Evolutionary conservation across 1,139 yeast genomes (phyloP).

Genomic region (Wickerhamomyces sp.): DNA sequence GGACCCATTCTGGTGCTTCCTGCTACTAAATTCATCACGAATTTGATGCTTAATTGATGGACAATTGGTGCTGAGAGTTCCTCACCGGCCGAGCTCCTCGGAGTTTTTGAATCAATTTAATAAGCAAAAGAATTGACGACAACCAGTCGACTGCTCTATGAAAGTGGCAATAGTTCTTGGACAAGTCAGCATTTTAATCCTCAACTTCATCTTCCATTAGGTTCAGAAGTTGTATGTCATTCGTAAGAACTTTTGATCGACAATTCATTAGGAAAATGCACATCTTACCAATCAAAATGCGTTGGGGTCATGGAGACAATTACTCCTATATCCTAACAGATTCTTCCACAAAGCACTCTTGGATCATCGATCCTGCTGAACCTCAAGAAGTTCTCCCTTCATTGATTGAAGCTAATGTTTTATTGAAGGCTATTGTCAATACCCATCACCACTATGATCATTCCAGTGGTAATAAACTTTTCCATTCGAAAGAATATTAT

Average conservation of each 20-base stretch:
- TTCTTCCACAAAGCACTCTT: constrained; percentile 57
- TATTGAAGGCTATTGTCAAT: constrained; percentile 73
- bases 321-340: constrained; percentile 79
- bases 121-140: too few species aligned
- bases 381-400: constrained; percentile 51
- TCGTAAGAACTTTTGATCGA: neutral
- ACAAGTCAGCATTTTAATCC: too few species aligned
- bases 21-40: too few species aligned
- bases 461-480: constrained; percentile 73
- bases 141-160: too few species aligned
- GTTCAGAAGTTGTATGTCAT: neutral
- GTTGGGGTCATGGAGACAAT: constrained; percentile 94
- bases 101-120: too few species aligned
- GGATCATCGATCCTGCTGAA: constrained; percentile 92
- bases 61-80: too few species aligned
- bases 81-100: too few species aligned
- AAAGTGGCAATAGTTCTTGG: too few species aligned
- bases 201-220: neutral
- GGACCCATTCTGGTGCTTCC: too few species aligned
- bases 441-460: constrained; percentile 97
- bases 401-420: constrained; percentile 32
- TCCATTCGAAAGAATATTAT: constrained; percentile 24
- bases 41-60: too few species aligned
- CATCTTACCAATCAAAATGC: constrained; percentile 77
- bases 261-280: constrained; percentile 56